phyloP scores from a whole-genome alignment of 1,284 basidiomycete species.

The Volvariella surrecta region DNA sequence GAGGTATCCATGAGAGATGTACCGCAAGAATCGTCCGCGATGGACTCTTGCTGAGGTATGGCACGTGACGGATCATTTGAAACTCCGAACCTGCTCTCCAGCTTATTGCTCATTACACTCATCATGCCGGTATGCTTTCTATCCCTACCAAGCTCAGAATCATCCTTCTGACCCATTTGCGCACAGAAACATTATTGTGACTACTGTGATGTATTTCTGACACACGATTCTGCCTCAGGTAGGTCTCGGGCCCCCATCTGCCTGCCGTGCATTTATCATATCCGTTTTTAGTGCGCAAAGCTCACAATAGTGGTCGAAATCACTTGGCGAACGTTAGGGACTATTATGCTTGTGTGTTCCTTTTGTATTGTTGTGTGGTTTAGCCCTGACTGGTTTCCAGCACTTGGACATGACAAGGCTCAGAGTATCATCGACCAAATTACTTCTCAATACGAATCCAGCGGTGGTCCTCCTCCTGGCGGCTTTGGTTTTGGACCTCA shows the following conservation, averaged over 20 bases:
- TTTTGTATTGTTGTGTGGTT: background rate
- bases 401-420: conserved; percentile 91
- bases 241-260: conserved; percentile 12
- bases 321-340: conserved; percentile 95
- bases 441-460: conserved; percentile 81
- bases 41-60: too few relatives aligned
- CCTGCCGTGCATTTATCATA: conserved; percentile 6
- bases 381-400: conserved; percentile 28
- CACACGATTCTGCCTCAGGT: conserved; percentile 87
- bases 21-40: background rate
- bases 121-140: conserved; percentile 43
- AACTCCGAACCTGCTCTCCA: conserved; percentile 15
- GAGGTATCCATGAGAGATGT: conserved; percentile 57
- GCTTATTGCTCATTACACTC: conserved; percentile 11
- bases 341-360: conserved; percentile 83
- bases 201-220: conserved; percentile 88
- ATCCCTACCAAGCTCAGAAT: conserved; percentile 3
- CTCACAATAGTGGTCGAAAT: conserved; percentile 95
- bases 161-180: conserved; percentile 8
- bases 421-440: conserved; percentile 97
- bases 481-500: conserved; percentile 77
- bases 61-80: conserved; percentile 12
- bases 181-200: conserved; percentile 85
- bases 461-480: conserved; percentile 76
- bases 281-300: conserved; percentile 74